Evolutionary conservation across 768 basidiomycete genomes (phyloP).

Genomic region (Imleria badia): DNA sequence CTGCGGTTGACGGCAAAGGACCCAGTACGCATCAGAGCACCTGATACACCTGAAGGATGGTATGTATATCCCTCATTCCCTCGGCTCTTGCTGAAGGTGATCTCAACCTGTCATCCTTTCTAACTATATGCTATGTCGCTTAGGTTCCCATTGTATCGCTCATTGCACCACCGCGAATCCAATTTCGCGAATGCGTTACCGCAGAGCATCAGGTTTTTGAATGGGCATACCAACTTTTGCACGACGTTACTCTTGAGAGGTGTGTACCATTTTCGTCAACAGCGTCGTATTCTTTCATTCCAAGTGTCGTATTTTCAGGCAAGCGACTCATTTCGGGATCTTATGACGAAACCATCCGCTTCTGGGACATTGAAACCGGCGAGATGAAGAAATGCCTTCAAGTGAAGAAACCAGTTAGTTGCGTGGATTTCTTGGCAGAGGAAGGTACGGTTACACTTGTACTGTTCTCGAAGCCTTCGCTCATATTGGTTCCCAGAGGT

Average conservation of each 20-base stretch:
- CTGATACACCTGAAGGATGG: conserved; percentile 71
- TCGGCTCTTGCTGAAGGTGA: neutral
- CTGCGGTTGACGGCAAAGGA: conserved; percentile 70
- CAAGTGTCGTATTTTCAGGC: conserved; percentile 34
- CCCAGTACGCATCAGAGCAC: conserved; percentile 62
- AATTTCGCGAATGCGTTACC: conserved; percentile 79
- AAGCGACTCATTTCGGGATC: conserved; percentile 85
- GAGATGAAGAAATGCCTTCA: conserved; percentile 72
- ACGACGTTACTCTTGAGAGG: conserved; percentile 73
- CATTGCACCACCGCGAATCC: conserved; percentile 80
- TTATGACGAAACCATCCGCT: conserved; percentile 89
- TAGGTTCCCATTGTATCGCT: conserved; percentile 72
- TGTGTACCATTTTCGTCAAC: conserved; percentile 12
- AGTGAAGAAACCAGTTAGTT: conserved; percentile 89
- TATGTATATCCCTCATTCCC: conserved; percentile 32
- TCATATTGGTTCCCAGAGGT: conserved; percentile 53
- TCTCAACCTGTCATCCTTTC: neutral
- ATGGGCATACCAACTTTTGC: conserved; percentile 85
- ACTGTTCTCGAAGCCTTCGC: neutral
- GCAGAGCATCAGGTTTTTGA: conserved; percentile 74
- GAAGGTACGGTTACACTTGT: conserved; percentile 51
- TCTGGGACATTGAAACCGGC: conserved; percentile 80
- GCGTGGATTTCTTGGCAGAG: conserved; percentile 81
- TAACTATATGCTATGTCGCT: neutral
- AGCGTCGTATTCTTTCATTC: neutral